phyloP scores from a whole-genome alignment of 1,284 basidiomycete genomes.

The Apiotrichum akiyoshidainum region DNA sequence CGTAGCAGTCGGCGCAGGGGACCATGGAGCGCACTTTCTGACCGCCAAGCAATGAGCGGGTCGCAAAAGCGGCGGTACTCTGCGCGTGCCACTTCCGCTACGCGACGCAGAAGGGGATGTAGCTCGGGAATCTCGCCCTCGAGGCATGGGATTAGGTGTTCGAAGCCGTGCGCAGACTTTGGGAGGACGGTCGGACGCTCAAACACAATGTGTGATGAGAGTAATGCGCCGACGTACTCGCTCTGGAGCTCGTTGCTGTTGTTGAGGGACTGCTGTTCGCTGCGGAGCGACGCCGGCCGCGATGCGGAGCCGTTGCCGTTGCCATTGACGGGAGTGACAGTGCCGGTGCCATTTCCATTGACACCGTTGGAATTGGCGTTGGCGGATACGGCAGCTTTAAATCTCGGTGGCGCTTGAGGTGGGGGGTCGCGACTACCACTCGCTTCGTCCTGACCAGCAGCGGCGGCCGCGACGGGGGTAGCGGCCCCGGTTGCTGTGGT shows the following conservation, averaged over 20 bases:
- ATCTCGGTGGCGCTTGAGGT: too few relatives aligned
- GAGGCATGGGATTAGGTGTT: not conserved
- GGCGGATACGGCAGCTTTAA: too few relatives aligned
- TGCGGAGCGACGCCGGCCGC: too few relatives aligned
- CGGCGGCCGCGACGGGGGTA: too few relatives aligned
- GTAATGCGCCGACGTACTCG: not conserved
- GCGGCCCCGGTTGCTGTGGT: too few relatives aligned
- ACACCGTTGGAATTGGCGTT: too few relatives aligned
- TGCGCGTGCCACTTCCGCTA: not conserved
- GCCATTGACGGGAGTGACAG: not conserved
- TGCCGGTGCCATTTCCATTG: not conserved
- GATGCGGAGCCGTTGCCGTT: not conserved
- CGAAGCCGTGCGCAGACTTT: not conserved
- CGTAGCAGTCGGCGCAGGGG: not conserved
- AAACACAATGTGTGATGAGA: not conserved
- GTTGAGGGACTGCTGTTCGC: too few relatives aligned
- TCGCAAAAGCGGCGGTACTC: not conserved
- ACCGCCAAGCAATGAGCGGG: not conserved
- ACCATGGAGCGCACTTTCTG: not conserved
- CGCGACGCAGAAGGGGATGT: not conserved
- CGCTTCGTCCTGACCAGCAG: too few relatives aligned
- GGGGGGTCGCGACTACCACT: too few relatives aligned
- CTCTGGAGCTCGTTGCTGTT: not conserved
- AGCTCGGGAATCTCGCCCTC: not conserved
- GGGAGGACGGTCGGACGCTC: not conserved